These are phyloP conservation scores for Curvularia spicifera DNA, from an alignment of 2,329 filamentous ascomycete species.

Conservation along the genomic window DNA sequence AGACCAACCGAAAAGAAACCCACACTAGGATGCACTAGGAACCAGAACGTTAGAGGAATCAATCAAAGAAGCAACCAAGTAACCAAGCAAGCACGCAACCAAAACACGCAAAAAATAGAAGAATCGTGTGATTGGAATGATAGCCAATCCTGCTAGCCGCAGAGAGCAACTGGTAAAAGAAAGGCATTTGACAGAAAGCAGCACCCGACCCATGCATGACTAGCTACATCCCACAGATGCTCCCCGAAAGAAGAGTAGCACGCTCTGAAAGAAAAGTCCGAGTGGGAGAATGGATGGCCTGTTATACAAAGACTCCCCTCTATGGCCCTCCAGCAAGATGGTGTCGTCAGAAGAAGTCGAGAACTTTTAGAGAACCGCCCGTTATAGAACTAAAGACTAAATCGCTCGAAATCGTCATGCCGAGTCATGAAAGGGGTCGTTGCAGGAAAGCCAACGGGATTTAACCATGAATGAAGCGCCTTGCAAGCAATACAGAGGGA, in stretches of 20 bases:
- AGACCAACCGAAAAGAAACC: constrained; percentile 1
- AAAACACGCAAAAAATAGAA: constrained; percentile 39
- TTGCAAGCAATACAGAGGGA: constrained; percentile 44
- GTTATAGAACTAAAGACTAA: constrained; percentile 45
- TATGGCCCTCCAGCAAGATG: constrained; percentile 46
- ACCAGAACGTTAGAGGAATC: constrained; percentile 29
- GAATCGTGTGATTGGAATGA: constrained; percentile 46
- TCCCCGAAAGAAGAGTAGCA: constrained; percentile 36
- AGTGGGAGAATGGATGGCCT: constrained; percentile 42
- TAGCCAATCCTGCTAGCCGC: constrained; percentile 45
- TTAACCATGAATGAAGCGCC: constrained; percentile 45
- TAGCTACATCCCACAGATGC: constrained; percentile 45
- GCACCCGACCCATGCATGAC: constrained; percentile 41
- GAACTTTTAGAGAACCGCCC: constrained; percentile 50
- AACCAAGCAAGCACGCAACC: constrained; percentile 36
- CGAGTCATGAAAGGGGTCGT: constrained; percentile 49
- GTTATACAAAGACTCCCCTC: constrained; percentile 49
- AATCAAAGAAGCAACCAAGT: constrained; percentile 35
- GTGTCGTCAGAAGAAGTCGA: constrained; percentile 46
- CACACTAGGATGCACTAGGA: constrained; percentile 15
- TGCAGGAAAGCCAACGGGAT: constrained; percentile 45
- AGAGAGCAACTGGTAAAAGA: constrained; percentile 33
- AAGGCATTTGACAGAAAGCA: constrained; percentile 44
- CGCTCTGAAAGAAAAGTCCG: constrained; percentile 42
- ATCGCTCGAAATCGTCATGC: constrained; percentile 47